Evolutionary conservation across 177 flowering plant genomes (phyloP), one percentile per base, ranked within the genome.

Genomic region (Vitis hybrid): DNA sequence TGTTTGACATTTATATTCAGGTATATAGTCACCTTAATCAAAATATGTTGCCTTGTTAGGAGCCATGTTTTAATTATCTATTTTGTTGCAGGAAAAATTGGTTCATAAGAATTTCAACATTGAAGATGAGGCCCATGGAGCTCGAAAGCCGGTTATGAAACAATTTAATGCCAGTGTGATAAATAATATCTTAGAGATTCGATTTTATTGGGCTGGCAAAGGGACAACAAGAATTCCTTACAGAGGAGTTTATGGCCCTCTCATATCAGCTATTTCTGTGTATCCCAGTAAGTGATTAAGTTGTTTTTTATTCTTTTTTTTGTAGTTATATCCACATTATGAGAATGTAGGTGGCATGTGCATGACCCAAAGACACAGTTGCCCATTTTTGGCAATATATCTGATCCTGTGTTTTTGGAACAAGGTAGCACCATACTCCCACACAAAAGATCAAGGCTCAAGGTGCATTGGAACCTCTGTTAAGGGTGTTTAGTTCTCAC

Each of bases 1-100:
- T 83, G 35, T 88, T 88, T 70, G 84, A 86, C 73, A 74, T 88
- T 32, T 88, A 81, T 68, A 66, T 88, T 72, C 90, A 88, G 88
- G 91, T 88, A 78, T n/a, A 12, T 56, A 55, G 17, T 60, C 46
- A 57, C 17, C 10, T 51, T 52, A 6, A 58, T 35, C 11, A 13
- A 21, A 4, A 59, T 35, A 13, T 58, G 30, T 57, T 58, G 49
- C 13, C 3, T 5, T 46, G 46, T 6, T 11, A 11, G 21, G 10
- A 35, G 27, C 5, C 27, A 8, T 58, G 20, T 24, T 20, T 49
- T 62, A 71, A n/a, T 51, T 30, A 56, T 30, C 15, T 0, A 13
- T 6, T 46, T 77, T 68, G 12, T 55, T 72, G 41, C 76, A 86
- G 88, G 87, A 77, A 17, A 63, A 70, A 56, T 49, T 72, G 32